These are phyloP conservation scores for Podila epicladia DNA, from an alignment of 192 early-diverging fungal species.

Conservation along the genomic window DNA sequence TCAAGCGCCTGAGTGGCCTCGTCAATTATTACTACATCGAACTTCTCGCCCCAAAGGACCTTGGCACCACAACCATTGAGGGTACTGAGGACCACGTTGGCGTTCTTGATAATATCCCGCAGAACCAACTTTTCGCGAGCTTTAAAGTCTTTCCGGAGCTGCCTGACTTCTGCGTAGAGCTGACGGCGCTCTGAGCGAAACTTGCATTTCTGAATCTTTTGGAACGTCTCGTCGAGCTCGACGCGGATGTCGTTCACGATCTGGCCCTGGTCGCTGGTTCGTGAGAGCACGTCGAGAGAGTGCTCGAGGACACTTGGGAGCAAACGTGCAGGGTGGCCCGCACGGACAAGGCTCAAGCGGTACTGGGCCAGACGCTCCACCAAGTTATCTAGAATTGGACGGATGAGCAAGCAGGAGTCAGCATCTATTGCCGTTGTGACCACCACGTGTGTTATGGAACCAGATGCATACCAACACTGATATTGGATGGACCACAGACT, in stretches of 20 bases:
- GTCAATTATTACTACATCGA: constrained; percentile 90
- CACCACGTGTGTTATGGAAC: not conserved
- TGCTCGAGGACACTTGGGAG: constrained; percentile 72
- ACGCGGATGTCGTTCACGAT: constrained; percentile 78
- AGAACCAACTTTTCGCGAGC: constrained; percentile 77
- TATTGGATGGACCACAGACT: constrained; percentile 92
- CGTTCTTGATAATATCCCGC: constrained; percentile 60
- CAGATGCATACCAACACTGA: constrained; percentile 74
- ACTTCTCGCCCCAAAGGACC: constrained; percentile 64
- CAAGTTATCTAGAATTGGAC: constrained; percentile 72
- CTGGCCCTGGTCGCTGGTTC: constrained; percentile 73
- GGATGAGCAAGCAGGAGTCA: not conserved
- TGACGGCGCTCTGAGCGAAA: constrained; percentile 66
- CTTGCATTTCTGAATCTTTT: constrained; percentile 70
- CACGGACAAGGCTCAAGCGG: constrained; percentile 73
- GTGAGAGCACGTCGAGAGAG: constrained; percentile 75
- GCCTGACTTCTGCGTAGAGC: constrained; percentile 70
- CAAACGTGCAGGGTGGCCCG: constrained; percentile 89
- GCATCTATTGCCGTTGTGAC: no score
- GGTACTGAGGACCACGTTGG: constrained; percentile 81
- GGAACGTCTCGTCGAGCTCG: constrained; percentile 79
- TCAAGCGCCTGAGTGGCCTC: constrained; percentile 89
- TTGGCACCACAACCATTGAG: constrained; percentile 74
- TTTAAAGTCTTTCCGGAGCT: constrained; percentile 75
- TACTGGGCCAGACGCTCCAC: constrained; percentile 78